A percentile compares a stretch with the other conserved stretches of the same genome.
Evolutionary conservation across 768 basidiomycete species (phyloP).

Genomic region (Termitomyces sp.): DNA sequence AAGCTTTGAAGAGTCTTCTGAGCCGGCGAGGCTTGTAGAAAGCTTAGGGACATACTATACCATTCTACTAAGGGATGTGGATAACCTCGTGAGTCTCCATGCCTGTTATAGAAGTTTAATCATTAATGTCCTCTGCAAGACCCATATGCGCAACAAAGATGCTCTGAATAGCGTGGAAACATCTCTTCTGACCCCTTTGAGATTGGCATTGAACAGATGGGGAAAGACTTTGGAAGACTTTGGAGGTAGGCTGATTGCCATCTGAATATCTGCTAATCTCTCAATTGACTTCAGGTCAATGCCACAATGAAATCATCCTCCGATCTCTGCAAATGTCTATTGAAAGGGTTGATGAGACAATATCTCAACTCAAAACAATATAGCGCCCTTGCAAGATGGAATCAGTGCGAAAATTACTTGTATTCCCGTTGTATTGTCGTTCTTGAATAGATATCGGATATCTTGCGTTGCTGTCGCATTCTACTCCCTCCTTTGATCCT

Average conservation of each 20-base stretch:
- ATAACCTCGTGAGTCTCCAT: conserved; percentile 41
- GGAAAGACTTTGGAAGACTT: conserved; percentile 15
- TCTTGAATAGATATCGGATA: background rate
- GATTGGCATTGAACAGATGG: conserved; percentile 31
- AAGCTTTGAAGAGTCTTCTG: conserved; percentile 49
- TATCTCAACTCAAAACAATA: conserved; percentile 1
- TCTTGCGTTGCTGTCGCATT: background rate
- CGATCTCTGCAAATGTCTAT: conserved; percentile 45
- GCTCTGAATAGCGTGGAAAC: conserved; percentile 39
- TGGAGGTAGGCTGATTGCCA: conserved; percentile 19
- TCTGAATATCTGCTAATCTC: background rate
- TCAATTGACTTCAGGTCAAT: conserved; percentile 19
- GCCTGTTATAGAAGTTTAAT: background rate
- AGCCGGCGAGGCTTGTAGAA: conserved; percentile 59
- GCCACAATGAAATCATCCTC: conserved; percentile 30
- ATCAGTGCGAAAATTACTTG: background rate
- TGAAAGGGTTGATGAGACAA: conserved; percentile 42
- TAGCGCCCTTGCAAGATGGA: background rate
- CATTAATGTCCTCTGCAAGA: conserved; percentile 28
- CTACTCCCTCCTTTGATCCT: background rate
- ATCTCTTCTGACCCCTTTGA: conserved; percentile 41
- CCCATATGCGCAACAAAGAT: conserved; percentile 43
- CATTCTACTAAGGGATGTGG: conserved; percentile 50
- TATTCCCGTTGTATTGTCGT: background rate
- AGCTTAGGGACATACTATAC: conserved; percentile 67